Conservation (phyloP, 2,329 filamentous ascomycete species). For the Colletotrichum sp. region DNA sequence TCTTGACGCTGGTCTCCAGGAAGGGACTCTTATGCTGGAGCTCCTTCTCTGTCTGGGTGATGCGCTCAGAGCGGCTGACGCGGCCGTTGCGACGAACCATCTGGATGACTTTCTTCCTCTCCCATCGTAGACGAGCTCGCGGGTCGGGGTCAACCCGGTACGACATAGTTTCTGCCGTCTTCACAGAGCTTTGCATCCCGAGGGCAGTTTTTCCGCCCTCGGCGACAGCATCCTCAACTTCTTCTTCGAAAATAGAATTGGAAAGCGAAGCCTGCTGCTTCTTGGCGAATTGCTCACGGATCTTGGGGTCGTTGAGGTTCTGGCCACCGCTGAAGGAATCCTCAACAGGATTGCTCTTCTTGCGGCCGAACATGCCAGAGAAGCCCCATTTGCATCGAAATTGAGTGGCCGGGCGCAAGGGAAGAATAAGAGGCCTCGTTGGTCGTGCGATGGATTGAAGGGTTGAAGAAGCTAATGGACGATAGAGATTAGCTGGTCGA, state of each 20-base stretch:
- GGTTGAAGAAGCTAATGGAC: slow-evolving; percentile 2
- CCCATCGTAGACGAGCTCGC: slow-evolving; percentile 72
- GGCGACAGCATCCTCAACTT: slow-evolving; percentile 43
- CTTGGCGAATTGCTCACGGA: slow-evolving; percentile 44
- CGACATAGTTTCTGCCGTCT: slow-evolving; percentile 58
- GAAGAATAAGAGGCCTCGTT: slow-evolving; percentile 22
- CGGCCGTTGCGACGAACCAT: slow-evolving; percentile 73
- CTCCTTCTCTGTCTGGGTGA: slow-evolving; percentile 68
- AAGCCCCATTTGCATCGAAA: slow-evolving; percentile 49
- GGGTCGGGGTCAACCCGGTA: slow-evolving; percentile 78
- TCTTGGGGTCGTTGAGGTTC: slow-evolving; percentile 47
- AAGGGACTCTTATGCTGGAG: slow-evolving; percentile 66
- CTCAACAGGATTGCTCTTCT: not conserved
- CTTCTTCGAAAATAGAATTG: slow-evolving; percentile 69
- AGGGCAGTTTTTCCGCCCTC: slow-evolving; percentile 33
- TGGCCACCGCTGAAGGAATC: slow-evolving; percentile 30
- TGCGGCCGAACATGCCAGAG: slow-evolving; percentile 36
- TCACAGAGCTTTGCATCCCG: slow-evolving; percentile 37
- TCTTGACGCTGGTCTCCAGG: slow-evolving; percentile 89
- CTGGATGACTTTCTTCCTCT: slow-evolving; percentile 83
- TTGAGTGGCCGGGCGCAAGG: slow-evolving; percentile 29
- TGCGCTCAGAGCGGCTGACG: slow-evolving; percentile 66
- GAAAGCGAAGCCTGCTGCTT: slow-evolving; percentile 42
- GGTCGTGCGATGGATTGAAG: slow-evolving; percentile 5
- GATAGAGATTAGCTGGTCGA: slow-evolving; percentile 14